Conservation (phyloP, 2,329 filamentous ascomycete genomes). For the Fusarium abutilonis region DNA sequence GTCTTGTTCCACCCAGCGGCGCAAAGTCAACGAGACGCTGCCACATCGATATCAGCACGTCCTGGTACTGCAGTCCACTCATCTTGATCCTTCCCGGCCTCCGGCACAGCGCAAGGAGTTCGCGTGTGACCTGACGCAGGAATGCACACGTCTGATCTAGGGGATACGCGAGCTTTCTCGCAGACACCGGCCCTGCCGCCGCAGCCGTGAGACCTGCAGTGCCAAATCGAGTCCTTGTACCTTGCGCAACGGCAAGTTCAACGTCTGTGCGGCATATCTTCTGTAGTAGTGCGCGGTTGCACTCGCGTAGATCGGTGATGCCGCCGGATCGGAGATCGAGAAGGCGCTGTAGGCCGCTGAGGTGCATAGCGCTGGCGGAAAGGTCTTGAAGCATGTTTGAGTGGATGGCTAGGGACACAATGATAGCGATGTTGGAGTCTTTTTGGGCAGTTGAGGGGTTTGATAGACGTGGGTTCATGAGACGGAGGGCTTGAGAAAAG, state of each 20-base stretch:
- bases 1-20: slow-evolving; percentile 9
- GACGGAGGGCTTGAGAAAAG: slow-evolving; percentile 34
- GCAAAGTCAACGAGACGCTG: slow-evolving; percentile 28
- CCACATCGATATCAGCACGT: slow-evolving; percentile 30
- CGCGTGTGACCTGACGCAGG: slow-evolving; percentile 5
- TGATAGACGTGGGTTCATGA: slow-evolving; percentile 28
- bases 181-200: slow-evolving; percentile 5
- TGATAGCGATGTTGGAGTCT: slow-evolving; percentile 36
- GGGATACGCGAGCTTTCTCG: slow-evolving; percentile 2
- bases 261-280: slow-evolving; percentile 35
- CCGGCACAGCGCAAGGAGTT: slow-evolving; percentile 21
- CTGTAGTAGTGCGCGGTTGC: slow-evolving; percentile 20
- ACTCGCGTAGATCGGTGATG: slow-evolving; percentile 9
- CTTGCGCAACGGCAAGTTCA: slow-evolving; percentile 13
- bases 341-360: slow-evolving; percentile 22
- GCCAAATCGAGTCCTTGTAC: slow-evolving; percentile 26
- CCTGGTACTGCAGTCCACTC: slow-evolving; percentile 23
- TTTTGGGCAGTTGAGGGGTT: not conserved
- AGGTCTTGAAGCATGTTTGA: slow-evolving; percentile 25
- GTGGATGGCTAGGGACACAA: slow-evolving; percentile 34
- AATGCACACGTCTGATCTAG: slow-evolving; percentile 13
- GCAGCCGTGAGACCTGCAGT: slow-evolving; percentile 6
- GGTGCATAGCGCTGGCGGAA: slow-evolving; percentile 18
- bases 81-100: slow-evolving; percentile 15
- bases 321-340: slow-evolving; percentile 7